Base-by-base conservation (phyloP, 2,329 filamentous ascomycete species). In the Thielaviopsis euricoi region DNA sequence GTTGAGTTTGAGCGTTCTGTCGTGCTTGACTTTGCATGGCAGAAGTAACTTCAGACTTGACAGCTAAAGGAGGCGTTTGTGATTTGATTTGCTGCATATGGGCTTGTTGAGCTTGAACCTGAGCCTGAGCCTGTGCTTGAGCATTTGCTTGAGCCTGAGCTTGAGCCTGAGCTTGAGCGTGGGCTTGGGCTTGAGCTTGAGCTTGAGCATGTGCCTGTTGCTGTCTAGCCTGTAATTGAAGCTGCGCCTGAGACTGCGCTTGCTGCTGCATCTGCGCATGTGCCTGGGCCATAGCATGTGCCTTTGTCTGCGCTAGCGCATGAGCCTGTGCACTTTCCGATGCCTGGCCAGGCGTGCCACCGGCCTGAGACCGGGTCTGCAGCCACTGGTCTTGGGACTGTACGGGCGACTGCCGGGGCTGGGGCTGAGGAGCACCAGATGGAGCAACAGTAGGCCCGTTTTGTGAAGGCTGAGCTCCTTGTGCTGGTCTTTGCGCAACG, bases 91-190 rank as follows among this genome's bases (percentile, higher is more conserved):
- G 43, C 50, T 52, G 50, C 7, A 48, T 19, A 6, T 48, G 43
- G 43, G 19, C 58, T 6, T 56, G 53, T 22, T 60, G 58, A 22
- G 52, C 51, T 33, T 60, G 58, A n/a, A 37, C 53, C n/a, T 58
- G 57, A 4, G 57, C 57, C 46, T 58, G 54, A 48, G 53, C 57
- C 29, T 58, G 57, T 9, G 52, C n/a, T n/a, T n/a, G n/a, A n/a
- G n/a, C n/a, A n/a, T n/a, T n/a, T n/a, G 29, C 52, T 6, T 58
- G 56, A 13, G 51, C 52, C 13, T 58, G 52, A 23, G 43, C 52
- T 15, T 58, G 56, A 1, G 48, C 48, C 13, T 57, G 55, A 6
- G 37, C 33, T 21, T 57, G 55, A 17, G 49, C 54, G 13, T 56
- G 58, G n/a, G 57, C 52, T 13, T 59, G 54, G 13, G 37, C 48